phyloP scores from a whole-genome alignment of 2,329 filamentous ascomycete species.

The Chrysosporium keratinophilum region DNA sequence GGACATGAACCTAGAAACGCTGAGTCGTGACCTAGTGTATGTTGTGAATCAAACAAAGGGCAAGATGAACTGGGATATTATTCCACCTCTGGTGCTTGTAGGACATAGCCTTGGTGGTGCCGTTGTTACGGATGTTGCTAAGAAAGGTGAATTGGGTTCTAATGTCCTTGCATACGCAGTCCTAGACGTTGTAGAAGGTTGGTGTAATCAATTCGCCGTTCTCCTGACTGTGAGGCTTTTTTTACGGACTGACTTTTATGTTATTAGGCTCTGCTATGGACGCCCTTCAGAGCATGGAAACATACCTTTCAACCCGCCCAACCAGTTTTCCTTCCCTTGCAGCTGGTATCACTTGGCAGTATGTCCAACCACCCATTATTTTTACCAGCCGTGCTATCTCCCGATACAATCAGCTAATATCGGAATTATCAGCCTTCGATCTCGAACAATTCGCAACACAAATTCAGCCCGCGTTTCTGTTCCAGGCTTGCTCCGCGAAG shows the following conservation, averaged over 20 bases:
- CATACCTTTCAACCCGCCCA: conserved; percentile 74
- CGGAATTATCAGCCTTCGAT: conserved; percentile 48
- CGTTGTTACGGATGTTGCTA: conserved; percentile 74
- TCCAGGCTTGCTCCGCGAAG: conserved; percentile 58
- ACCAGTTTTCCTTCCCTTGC: conserved; percentile 64
- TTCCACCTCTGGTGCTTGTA: conserved; percentile 70
- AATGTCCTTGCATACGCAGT: conserved; percentile 76
- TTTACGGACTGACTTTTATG: neutral
- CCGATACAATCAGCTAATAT: neutral
- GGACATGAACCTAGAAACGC: conserved; percentile 61
- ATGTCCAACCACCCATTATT: conserved; percentile 19
- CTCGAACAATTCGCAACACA: conserved; percentile 72
- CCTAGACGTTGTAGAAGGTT: conserved; percentile 81
- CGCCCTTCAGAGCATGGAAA: conserved; percentile 86
- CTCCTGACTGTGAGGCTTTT: neutral
- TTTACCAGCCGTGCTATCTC: neutral
- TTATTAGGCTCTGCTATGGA: conserved; percentile 71
- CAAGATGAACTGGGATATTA: conserved; percentile 59
- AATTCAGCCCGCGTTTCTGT: conserved; percentile 80
- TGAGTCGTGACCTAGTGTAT: conserved; percentile 61
- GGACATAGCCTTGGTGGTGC: conserved; percentile 91
- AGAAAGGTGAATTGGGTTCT: conserved; percentile 52
- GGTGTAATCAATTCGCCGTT: neutral
- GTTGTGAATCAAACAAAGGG: conserved; percentile 58
- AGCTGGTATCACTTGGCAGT: conserved; percentile 86